Percentiles rank a stretch among this genome's conserved stretches.
phyloP scores from a whole-genome alignment of 1,284 basidiomycete genomes.

The Microbotryomycetes sp. region DNA sequence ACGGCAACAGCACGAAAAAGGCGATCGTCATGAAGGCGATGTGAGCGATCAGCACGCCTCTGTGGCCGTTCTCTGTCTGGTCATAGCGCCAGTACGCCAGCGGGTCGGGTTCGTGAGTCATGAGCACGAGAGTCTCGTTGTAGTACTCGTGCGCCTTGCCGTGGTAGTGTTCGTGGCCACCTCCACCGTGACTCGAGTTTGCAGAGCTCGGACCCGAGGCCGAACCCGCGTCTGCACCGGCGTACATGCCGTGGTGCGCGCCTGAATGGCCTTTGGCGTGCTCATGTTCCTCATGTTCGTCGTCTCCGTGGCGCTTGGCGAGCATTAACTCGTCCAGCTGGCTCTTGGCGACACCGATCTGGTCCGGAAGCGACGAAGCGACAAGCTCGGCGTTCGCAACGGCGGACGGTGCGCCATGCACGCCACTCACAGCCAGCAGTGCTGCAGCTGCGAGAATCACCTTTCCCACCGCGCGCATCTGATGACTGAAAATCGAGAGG shows the following conservation, averaged over 20 bases:
- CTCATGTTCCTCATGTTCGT: not conserved
- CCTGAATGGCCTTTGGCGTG: not conserved
- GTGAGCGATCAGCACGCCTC: slow-evolving; percentile 56
- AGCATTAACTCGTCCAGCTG: too few species aligned
- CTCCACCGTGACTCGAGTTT: not conserved
- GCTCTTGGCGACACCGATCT: too few species aligned
- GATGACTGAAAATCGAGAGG: too few species aligned
- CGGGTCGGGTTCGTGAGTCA: slow-evolving; percentile 57
- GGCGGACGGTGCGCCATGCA: too few species aligned
- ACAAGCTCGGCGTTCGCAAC: too few species aligned
- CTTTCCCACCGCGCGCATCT: too few species aligned
- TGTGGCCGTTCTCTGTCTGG: slow-evolving; percentile 43
- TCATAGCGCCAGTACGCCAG: slow-evolving; percentile 55
- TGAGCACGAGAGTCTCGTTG: slow-evolving; percentile 63
- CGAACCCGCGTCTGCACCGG: not conserved
- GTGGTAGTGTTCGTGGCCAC: slow-evolving; percentile 6
- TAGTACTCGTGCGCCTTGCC: slow-evolving; percentile 41
- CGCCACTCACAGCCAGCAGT: too few species aligned
- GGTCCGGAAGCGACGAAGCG: too few species aligned
- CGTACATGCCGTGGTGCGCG: not conserved
- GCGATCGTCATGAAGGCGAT: slow-evolving; percentile 59
- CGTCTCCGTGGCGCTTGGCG: too few species aligned
- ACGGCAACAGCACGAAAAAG: slow-evolving; percentile 66
- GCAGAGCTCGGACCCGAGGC: not conserved
- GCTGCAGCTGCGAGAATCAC: too few species aligned